A percentile compares a stretch with the other conserved stretches of the same genome.
phyloP scores from a whole-genome alignment of 2,329 filamentous ascomycete species.

The Aspergillus sojae region DNA sequence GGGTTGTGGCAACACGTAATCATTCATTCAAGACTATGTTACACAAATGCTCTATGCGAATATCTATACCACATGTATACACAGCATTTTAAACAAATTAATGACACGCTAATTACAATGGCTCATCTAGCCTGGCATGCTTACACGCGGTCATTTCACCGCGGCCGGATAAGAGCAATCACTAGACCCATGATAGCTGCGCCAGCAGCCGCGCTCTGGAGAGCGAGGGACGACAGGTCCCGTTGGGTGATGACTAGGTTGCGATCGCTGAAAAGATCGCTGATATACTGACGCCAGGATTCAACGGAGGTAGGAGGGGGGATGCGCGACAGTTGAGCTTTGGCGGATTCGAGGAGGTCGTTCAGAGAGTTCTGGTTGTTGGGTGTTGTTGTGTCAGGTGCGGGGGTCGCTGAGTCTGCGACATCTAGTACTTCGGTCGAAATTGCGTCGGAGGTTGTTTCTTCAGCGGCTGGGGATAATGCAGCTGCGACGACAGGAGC shows the following conservation, averaged over 20 bases:
- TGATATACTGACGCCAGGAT: constrained; percentile 53
- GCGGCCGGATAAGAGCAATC: constrained; percentile 54
- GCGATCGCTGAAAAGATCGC: constrained; percentile 68
- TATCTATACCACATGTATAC: constrained; percentile 1
- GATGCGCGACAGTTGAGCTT: constrained; percentile 27
- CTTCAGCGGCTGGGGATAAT: neutral
- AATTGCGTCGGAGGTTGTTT: neutral
- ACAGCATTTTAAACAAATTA: constrained; percentile 4
- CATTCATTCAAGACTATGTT: constrained; percentile 1
- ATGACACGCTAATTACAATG: constrained; percentile 6
- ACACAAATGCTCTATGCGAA: constrained; percentile 3
- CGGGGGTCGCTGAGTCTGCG: neutral
- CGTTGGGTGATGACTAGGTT: constrained; percentile 66
- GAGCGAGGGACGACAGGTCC: constrained; percentile 69
- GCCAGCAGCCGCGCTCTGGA: constrained; percentile 70
- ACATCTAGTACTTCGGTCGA: constrained; percentile 1
- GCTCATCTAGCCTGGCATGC: constrained; percentile 11
- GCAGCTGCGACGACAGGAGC: constrained; percentile 1
- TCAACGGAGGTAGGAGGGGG: constrained; percentile 35
- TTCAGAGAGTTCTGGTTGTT: constrained; percentile 7
- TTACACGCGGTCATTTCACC: constrained; percentile 32
- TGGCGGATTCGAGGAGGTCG: constrained; percentile 21
- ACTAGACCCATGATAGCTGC: constrained; percentile 60
- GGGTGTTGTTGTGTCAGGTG: neutral
- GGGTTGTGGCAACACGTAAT: neutral